These are phyloP conservation scores for Jasminum sambac DNA, from an alignment of 257 asterid species.

Conservation along the genomic window DNA sequence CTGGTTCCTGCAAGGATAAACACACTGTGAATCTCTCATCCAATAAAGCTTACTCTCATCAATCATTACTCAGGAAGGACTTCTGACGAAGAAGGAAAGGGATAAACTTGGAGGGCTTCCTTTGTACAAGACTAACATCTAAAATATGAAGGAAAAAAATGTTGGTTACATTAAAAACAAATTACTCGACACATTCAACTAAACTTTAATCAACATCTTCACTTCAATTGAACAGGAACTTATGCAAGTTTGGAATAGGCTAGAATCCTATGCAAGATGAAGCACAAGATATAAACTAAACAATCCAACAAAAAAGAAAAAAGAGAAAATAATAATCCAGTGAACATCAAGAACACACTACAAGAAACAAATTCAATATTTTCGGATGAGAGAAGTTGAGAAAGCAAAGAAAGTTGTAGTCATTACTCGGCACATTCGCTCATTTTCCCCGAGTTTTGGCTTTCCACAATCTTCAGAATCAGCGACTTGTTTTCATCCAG, in stretches of 20 bases:
- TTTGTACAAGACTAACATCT: not conserved
- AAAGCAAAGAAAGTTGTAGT: not conserved
- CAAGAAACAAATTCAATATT: not conserved
- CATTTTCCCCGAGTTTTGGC: slow-evolving; percentile 91
- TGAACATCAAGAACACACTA: not conserved
- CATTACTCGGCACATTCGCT: slow-evolving; percentile 96
- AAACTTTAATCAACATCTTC: not conserved
- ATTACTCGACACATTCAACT: not conserved
- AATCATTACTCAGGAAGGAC: not conserved
- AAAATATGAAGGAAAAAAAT: too few species aligned
- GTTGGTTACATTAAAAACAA: too few species aligned
- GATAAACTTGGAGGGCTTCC: not conserved
- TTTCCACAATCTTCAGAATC: slow-evolving; percentile 95
- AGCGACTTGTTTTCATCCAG: slow-evolving; percentile 96
- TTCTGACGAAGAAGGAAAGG: not conserved
- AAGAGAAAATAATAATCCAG: not conserved
- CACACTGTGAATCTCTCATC: not conserved
- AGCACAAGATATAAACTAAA: not conserved
- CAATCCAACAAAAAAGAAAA: too few species aligned
- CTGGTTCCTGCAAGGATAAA: slow-evolving; percentile 54
- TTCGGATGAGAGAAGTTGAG: not conserved
- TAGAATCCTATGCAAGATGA: not conserved
- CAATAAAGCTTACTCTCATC: not conserved
- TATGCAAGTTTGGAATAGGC: not conserved
- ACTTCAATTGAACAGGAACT: not conserved